Conservation (phyloP, 805 yeast species). For the Nakazawaea molendinolei region DNA sequence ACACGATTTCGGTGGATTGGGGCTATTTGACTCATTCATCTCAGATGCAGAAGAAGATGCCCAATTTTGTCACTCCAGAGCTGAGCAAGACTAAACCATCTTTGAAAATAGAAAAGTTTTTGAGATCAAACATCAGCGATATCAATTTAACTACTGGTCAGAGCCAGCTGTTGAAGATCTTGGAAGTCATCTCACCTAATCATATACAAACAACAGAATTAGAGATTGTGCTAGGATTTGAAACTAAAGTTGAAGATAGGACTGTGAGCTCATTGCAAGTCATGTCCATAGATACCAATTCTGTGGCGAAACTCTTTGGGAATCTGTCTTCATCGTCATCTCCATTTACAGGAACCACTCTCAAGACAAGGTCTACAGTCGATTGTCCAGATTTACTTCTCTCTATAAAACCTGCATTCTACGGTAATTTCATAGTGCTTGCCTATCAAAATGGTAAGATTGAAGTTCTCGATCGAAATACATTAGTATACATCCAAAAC, state of each 20-base stretch:
- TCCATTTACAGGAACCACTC: neutral
- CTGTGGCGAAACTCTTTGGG: slow-evolving; percentile 13
- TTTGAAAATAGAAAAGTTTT: slow-evolving; percentile 27
- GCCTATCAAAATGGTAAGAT: slow-evolving; percentile 36
- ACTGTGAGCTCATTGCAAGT: slow-evolving; percentile 19
- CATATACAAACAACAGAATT: slow-evolving; percentile 33
- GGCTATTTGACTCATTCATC: slow-evolving; percentile 44
- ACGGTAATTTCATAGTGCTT: slow-evolving; percentile 34
- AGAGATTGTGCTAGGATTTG: slow-evolving; percentile 41
- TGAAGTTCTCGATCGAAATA: slow-evolving; percentile 36
- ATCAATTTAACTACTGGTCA: slow-evolving; percentile 20
- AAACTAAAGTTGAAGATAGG: slow-evolving; percentile 15
- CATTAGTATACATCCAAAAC: slow-evolving; percentile 19
- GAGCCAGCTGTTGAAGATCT: slow-evolving; percentile 22
- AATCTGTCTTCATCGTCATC: slow-evolving; percentile 17
- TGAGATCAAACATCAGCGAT: slow-evolving; percentile 21
- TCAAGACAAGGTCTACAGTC: slow-evolving; percentile 11
- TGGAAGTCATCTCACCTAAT: slow-evolving; percentile 41
- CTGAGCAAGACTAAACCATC: slow-evolving; percentile 35
- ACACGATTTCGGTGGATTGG: slow-evolving; percentile 45
- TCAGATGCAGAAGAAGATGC: slow-evolving; percentile 35
- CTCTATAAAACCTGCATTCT: slow-evolving; percentile 27
- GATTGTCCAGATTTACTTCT: slow-evolving; percentile 22
- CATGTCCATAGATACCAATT: slow-evolving; percentile 20
- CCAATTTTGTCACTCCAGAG: slow-evolving; percentile 44